Evolutionary conservation across 1,139 yeast genomes (phyloP).

Genomic region (Protomyces lactucae-debilis): DNA sequence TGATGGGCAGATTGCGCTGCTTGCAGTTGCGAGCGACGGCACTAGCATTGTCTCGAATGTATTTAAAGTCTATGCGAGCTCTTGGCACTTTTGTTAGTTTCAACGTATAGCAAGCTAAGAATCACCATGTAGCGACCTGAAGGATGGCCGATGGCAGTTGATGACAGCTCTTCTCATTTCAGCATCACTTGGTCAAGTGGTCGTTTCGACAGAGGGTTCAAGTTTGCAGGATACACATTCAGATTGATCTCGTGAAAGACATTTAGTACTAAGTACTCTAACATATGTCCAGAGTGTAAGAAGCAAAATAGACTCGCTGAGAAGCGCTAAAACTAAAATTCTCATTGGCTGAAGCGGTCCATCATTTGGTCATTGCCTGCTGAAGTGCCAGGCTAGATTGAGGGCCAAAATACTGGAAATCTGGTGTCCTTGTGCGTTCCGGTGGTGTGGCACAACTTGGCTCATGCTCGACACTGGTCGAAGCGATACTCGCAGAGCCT

Average conservation of each 20-base stretch:
- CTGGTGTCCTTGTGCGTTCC: no score
- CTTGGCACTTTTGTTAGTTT: neutral
- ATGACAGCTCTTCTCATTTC: neutral
- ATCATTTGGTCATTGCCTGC: slow-evolving; percentile 21
- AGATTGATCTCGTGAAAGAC: no score
- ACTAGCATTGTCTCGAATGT: slow-evolving; percentile 26
- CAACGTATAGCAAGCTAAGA: no score
- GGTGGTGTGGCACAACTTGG: no score
- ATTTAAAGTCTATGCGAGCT: slow-evolving; percentile 26
- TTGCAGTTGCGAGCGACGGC: slow-evolving; percentile 23
- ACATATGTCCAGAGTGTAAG: no score
- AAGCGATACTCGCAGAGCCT: no score
- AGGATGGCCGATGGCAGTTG: neutral
- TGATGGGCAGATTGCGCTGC: slow-evolving; percentile 30
- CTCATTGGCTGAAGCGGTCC: slow-evolving; percentile 12
- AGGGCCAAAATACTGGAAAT: neutral
- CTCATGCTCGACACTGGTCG: no score
- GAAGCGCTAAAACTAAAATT: neutral
- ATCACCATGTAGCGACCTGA: neutral
- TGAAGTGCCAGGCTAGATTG: slow-evolving; percentile 2
- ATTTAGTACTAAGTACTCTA: no score
- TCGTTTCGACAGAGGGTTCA: no score
- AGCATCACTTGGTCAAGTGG: neutral
- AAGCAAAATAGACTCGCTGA: no score
- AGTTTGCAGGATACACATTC: no score